A percentile compares a stretch with the other conserved stretches of the same genome.
Evolutionary conservation across 2,329 filamentous ascomycete genomes (phyloP).

Genomic region (Colletotrichum sojae): DNA sequence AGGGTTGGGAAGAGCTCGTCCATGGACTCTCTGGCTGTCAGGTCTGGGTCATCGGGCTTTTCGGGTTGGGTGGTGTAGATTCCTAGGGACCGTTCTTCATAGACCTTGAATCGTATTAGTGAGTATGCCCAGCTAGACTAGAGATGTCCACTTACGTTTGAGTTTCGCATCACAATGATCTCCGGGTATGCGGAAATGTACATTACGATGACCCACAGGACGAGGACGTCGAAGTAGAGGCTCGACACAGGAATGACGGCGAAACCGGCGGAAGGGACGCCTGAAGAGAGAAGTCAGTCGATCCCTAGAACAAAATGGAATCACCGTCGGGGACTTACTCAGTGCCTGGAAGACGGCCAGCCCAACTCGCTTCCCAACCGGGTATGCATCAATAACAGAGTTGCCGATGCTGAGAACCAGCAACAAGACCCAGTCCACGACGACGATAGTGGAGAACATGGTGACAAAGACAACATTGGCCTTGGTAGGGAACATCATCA

Average conservation of each 20-base stretch:
- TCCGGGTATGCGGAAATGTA: constrained; percentile 76
- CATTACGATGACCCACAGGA: constrained; percentile 76
- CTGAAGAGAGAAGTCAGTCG: constrained; percentile 48
- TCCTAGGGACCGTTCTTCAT: constrained; percentile 77
- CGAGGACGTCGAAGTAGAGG: constrained; percentile 69
- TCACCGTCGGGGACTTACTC: constrained; percentile 52
- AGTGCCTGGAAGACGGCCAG: constrained; percentile 77
- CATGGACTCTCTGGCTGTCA: constrained; percentile 47
- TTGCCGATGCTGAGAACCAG: constrained; percentile 77
- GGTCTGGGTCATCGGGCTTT: constrained; percentile 46
- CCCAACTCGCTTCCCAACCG: constrained; percentile 68
- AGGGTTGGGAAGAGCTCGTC: constrained; percentile 39
- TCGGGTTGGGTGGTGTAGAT: constrained; percentile 62
- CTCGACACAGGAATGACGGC: constrained; percentile 73
- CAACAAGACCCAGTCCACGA: constrained; percentile 75
- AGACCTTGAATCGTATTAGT: constrained; percentile 65
- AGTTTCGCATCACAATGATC: constrained; percentile 75
- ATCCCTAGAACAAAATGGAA: not conserved
- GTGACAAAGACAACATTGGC: constrained; percentile 77
- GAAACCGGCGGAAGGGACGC: constrained; percentile 75
- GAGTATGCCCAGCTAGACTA: not conserved
- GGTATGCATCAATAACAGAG: constrained; percentile 65
- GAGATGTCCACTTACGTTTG: constrained; percentile 46
- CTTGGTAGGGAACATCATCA: constrained; percentile 73
- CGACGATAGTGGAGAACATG: constrained; percentile 72